Evolutionary conservation across 257 asterid species (phyloP).

Genomic region (Ballota nigra): DNA sequence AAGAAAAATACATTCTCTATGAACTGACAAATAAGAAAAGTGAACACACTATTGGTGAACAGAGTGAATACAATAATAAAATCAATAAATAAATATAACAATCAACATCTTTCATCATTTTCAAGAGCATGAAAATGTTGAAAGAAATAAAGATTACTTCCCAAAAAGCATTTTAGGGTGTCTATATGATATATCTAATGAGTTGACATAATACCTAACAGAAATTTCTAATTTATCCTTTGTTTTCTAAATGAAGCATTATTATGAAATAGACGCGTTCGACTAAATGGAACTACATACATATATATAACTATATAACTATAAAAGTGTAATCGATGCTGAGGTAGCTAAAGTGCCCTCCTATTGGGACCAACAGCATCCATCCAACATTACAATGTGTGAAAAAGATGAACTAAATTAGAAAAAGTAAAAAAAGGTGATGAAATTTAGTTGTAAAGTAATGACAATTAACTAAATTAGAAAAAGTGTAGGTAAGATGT

Average conservation of each 20-base stretch:
- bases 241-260: background rate
- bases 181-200: background rate
- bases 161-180: background rate
- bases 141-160: background rate
- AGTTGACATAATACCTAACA: background rate
- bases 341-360: background rate
- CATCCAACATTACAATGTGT: constrained; percentile 19
- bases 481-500: background rate
- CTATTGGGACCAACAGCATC: background rate
- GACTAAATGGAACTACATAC: background rate
- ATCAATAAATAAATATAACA: too few species aligned
- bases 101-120: background rate
- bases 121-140: background rate
- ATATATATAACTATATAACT: too few species aligned
- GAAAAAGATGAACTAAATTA: constrained; percentile 4
- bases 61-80: too few species aligned
- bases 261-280: background rate
- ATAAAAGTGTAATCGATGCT: background rate
- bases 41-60: too few species aligned
- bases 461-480: background rate
- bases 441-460: constrained; percentile 14
- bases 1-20: too few species aligned
- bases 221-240: background rate
- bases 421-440: constrained; percentile 6
- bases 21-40: too few species aligned